phyloP scores from a whole-genome alignment of 352 stramenopile species.

The Halophytophthora batemanensis region DNA sequence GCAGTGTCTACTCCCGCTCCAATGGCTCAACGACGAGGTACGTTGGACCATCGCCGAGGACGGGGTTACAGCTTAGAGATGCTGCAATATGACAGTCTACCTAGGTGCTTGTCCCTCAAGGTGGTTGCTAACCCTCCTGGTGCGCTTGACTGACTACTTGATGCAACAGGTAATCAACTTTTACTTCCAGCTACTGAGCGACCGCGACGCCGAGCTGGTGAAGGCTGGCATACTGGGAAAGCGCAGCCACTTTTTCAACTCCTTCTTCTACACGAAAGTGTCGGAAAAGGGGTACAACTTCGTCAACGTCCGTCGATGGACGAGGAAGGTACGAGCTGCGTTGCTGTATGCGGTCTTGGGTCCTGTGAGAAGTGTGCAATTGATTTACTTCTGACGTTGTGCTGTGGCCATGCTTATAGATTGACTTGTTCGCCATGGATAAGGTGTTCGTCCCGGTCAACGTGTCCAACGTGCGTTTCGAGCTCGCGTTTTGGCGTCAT shows the following conservation, averaged over 20 bases:
- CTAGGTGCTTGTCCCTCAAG: too few species aligned
- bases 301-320: conserved; percentile 81
- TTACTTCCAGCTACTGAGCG: conserved; percentile 77
- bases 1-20: conserved; percentile 60
- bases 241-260: conserved; percentile 84
- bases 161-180: conserved; percentile 76
- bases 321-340: conserved; percentile 60
- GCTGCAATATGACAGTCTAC: too few species aligned
- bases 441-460: conserved; percentile 88
- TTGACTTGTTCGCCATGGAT: conserved; percentile 89
- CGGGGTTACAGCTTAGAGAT: too few species aligned
- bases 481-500: not conserved
- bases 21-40: conserved; percentile 85
- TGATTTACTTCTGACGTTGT: too few species aligned
- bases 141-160: conserved; percentile 2
- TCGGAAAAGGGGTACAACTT: conserved; percentile 84
- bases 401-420: conserved; percentile 31
- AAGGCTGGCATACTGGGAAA: conserved; percentile 42
- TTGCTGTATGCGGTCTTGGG: too few species aligned
- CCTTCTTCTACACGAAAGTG: conserved; percentile 85
- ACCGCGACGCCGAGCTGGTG: conserved; percentile 64
- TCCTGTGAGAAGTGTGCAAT: too few species aligned
- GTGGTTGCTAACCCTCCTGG: too few species aligned
- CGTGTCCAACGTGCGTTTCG: conserved; percentile 77
- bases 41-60: too few species aligned